phyloP scores from a whole-genome alignment of 1,284 basidiomycete genomes.

The Chondrostereum purpureum region DNA sequence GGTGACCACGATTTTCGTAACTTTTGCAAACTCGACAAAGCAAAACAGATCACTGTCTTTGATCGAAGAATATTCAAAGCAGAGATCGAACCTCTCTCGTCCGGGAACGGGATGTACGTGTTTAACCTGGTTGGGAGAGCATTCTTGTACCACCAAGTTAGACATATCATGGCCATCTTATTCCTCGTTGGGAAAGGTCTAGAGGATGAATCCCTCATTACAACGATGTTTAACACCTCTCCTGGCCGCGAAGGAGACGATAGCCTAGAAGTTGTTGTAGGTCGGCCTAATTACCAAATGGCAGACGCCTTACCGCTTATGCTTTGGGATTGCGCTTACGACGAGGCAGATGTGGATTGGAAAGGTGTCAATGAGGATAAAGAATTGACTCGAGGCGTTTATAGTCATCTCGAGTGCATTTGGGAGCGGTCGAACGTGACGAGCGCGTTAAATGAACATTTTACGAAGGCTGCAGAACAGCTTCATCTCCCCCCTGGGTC shows the following conservation, averaged over 20 bases:
- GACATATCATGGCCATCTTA: slow-evolving; percentile 91
- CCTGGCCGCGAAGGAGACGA: slow-evolving; percentile 27
- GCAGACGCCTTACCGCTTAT: slow-evolving; percentile 87
- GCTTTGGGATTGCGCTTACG: slow-evolving; percentile 88
- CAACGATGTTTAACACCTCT: slow-evolving; percentile 67
- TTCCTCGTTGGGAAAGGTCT: slow-evolving; percentile 84
- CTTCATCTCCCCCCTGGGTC: slow-evolving; percentile 35
- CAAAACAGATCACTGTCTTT: slow-evolving; percentile 87
- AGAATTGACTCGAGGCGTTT: slow-evolving; percentile 32
- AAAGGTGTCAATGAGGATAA: slow-evolving; percentile 24
- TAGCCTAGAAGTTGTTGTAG: slow-evolving; percentile 43
- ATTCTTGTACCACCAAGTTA: slow-evolving; percentile 96
- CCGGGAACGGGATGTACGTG: slow-evolving; percentile 45
- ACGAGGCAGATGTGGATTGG: slow-evolving; percentile 68
- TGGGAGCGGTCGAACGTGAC: slow-evolving; percentile 53
- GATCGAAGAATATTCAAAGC: slow-evolving; percentile 60
- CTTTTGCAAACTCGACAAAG: slow-evolving; percentile 90
- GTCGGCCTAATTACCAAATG: slow-evolving; percentile 91
- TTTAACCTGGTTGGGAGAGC: slow-evolving; percentile 87
- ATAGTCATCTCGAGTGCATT: slow-evolving; percentile 55
- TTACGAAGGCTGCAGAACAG: slow-evolving; percentile 45
- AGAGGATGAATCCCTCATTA: slow-evolving; percentile 72
- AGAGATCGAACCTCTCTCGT: slow-evolving; percentile 39
- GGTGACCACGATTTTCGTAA: slow-evolving; percentile 97
- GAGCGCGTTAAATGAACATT: slow-evolving; percentile 55